Base-by-base conservation (phyloP, 495 filamentous ascomycete species). In the Hypomontagnella submonticulosa region DNA sequence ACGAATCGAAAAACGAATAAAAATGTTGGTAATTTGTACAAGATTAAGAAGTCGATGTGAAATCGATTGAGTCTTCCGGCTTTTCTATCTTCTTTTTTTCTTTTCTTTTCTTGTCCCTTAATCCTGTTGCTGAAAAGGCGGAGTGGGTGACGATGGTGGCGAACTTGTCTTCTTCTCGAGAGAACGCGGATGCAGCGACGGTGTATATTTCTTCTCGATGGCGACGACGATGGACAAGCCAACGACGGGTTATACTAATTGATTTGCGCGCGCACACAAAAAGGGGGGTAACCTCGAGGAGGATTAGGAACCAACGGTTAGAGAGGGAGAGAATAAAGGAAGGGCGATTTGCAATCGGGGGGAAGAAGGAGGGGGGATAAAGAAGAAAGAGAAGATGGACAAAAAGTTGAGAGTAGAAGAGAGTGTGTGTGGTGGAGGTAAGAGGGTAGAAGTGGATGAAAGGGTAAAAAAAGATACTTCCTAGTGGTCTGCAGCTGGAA, bases 271-370 rank as follows among this genome's bases (percentile, higher is more conserved):
- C 75, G 63, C 56, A 64, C 61, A 71, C 55, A 64, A 64, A 70
- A 71, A 75, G 71, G 70, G 52, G 32, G 60, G 66, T 69, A 65
- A 42, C 48, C 57, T 72, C 68, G 76, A 76, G 72, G 73, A 75
- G 73, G 71, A 74, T 80, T 80, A 79, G 74, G 75, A 77, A 71
- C 57, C 67, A 70, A 66, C 66, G 54, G 65, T 58, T 59, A 52
- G 61, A 71, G 66, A 68, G 73, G 64, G 67, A 72, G 63, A 63
- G 63, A 73, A 78, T 69, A 77, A 76, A 79, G 74, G 76, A 79
- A 77, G 73, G 74, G 74, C 72, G 71, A 76, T 73, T 66, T 75
- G 72, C 54, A 57, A 55, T 62, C 65, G 73, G 44, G 70, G 70
- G 62, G 73, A 61, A 57, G 69, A 63, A 67, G 57, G 57, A 65